Percentiles rank a stretch among this genome's conserved stretches.
Conservation (phyloP, 257 asterid species). For the Coffea eugenioides region DNA sequence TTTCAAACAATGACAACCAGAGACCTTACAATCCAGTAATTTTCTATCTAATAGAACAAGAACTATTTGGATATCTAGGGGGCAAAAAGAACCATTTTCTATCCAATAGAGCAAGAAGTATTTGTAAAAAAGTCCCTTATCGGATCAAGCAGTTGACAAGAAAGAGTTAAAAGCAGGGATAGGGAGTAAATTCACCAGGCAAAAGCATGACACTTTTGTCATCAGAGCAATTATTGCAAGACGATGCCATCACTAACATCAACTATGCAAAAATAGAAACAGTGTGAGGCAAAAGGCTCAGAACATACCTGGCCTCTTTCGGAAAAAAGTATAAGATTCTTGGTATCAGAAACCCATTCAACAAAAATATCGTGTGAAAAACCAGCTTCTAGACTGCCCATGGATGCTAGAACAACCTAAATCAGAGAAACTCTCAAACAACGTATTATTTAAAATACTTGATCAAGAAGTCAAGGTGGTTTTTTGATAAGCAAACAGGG, state of each 20-base stretch:
- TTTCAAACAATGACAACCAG: not conserved
- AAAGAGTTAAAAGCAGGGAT: not conserved
- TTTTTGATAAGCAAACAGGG: conserved; percentile 10
- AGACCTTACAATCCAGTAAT: not conserved
- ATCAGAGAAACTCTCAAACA: conserved; percentile 18
- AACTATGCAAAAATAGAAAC: not conserved
- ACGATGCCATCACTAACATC: not conserved
- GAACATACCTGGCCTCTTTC: conserved; percentile 95
- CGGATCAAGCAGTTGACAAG: not conserved
- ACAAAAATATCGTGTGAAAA: conserved; percentile 94
- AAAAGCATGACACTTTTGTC: not conserved
- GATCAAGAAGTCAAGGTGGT: conserved; percentile 20
- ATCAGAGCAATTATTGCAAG: not conserved
- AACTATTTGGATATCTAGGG: not conserved
- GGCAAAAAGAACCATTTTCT: no score
- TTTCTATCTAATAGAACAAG: not conserved
- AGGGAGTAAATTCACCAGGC: not conserved
- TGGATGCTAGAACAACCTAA: conserved; percentile 92
- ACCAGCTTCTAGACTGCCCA: conserved; percentile 97
- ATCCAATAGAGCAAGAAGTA: not conserved
- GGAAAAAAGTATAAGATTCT: conserved; percentile 90
- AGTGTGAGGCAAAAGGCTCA: not conserved
- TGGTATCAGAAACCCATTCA: conserved; percentile 97
- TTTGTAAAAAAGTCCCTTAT: not conserved
- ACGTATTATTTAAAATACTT: conserved; percentile 18